These are phyloP conservation scores for Candida manassasensis DNA, from an alignment of 805 yeast genomes.

Conservation along the genomic window DNA sequence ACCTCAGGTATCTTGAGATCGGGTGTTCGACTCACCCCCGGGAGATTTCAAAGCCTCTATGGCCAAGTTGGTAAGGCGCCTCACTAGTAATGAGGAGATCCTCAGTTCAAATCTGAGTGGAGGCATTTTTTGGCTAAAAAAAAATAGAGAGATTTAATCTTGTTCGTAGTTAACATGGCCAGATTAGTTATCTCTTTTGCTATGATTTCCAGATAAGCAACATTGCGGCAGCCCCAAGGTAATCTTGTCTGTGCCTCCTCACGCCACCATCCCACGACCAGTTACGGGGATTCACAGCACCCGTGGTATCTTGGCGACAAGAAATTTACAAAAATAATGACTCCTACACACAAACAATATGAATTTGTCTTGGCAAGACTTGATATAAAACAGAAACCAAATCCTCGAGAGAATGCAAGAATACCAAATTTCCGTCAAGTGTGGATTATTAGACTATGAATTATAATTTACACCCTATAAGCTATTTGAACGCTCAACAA, in stretches of 20 bases:
- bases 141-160: too few relatives aligned
- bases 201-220: too few relatives aligned
- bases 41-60: constrained; percentile 6
- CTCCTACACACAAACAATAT: not conserved
- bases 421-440: not conserved
- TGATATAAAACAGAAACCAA: not conserved
- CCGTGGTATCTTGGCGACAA: constrained; percentile 2
- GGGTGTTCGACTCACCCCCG: constrained; percentile 22
- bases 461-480: constrained; percentile 42
- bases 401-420: not conserved
- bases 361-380: not conserved
- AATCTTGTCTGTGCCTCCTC: not conserved
- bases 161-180: too few relatives aligned
- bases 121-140: constrained; percentile 5
- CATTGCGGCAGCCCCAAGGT: not conserved
- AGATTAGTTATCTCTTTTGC: too few relatives aligned
- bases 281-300: too few relatives aligned
- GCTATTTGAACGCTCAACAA: constrained; percentile 35
- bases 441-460: constrained; percentile 19
- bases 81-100: constrained; percentile 10
- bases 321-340: not conserved
- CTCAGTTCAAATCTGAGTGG: constrained; percentile 9
- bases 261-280: not conserved
- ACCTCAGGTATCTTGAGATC: constrained; percentile 17
- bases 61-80: constrained; percentile 10